These are phyloP conservation scores for Boletus pseudo-olivaceus DNA, from an alignment of 768 basidiomycete genomes.

Conservation along the genomic window DNA sequence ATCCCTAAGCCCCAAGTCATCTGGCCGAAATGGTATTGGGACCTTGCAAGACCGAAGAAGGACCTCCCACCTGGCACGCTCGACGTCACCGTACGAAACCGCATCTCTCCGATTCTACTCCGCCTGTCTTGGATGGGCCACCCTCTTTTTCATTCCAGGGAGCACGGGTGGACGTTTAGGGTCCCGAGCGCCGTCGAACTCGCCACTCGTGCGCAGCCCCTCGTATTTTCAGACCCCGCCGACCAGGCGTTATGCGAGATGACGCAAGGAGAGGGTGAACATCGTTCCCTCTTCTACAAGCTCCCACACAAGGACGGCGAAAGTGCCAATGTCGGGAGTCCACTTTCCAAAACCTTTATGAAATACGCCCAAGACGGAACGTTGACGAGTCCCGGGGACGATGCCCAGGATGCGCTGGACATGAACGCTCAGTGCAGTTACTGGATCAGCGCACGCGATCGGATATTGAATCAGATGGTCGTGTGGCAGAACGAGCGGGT, in stretches of 20 bases:
- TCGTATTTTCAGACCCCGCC: slow-evolving; percentile 59
- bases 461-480: slow-evolving; percentile 90
- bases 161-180: slow-evolving; percentile 91
- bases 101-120: slow-evolving; percentile 80
- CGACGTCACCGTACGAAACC: slow-evolving; percentile 81
- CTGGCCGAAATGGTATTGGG: slow-evolving; percentile 99
- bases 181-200: slow-evolving; percentile 51
- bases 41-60: slow-evolving; percentile 72
- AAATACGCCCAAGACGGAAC: slow-evolving; percentile 86
- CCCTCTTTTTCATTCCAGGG: slow-evolving; percentile 80
- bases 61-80: slow-evolving; percentile 64
- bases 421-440: slow-evolving; percentile 95
- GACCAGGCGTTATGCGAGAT: slow-evolving; percentile 58
- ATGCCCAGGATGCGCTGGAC: slow-evolving; percentile 80
- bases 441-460: slow-evolving; percentile 93
- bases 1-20: slow-evolving; percentile 40
- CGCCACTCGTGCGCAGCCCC: slow-evolving; percentile 41
- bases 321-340: slow-evolving; percentile 90
- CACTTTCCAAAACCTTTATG: slow-evolving; percentile 85
- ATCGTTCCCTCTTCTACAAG: slow-evolving; percentile 74
- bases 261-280: slow-evolving; percentile 32
- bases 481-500: slow-evolving; percentile 64
- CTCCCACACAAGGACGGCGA: slow-evolving; percentile 97
- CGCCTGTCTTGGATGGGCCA: slow-evolving; percentile 83
- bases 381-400: slow-evolving; percentile 74